These are phyloP conservation scores for Emergomyces orientalis DNA, from an alignment of 2,329 filamentous ascomycete genomes.

Conservation along the genomic window DNA sequence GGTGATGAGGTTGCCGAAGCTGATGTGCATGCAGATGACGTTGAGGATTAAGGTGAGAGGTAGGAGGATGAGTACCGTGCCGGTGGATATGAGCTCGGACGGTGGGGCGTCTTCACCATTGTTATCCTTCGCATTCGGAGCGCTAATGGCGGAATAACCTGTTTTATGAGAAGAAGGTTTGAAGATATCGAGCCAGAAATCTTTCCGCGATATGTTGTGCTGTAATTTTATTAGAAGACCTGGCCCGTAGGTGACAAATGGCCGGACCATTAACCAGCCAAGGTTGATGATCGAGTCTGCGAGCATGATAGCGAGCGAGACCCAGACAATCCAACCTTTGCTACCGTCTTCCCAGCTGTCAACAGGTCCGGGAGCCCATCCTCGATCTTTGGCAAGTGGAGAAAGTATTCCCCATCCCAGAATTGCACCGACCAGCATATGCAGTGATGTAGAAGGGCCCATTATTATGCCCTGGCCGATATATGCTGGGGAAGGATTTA, in stretches of 20 bases:
- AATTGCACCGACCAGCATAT: constrained; percentile 86
- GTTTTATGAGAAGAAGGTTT: constrained; percentile 10
- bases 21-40: constrained; percentile 67
- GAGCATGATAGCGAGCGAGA: constrained; percentile 92
- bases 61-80: constrained; percentile 65
- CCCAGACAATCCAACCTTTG: constrained; percentile 98
- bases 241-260: constrained; percentile 45
- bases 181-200: constrained; percentile 18
- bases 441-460: constrained; percentile 87
- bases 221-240: constrained; percentile 24
- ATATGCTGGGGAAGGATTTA: constrained; percentile 96
- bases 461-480: constrained; percentile 97
- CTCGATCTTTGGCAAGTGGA: constrained; percentile 71
- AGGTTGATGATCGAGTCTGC: constrained; percentile 85
- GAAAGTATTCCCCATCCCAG: constrained; percentile 87
- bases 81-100: constrained; percentile 67
- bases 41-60: constrained; percentile 69
- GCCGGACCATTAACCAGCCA: constrained; percentile 62
- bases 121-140: constrained; percentile 21
- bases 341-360: constrained; percentile 84
- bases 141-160: constrained; percentile 3
- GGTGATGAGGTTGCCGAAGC: constrained; percentile 76
- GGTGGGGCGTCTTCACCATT: constrained; percentile 69
- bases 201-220: constrained; percentile 24
- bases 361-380: constrained; percentile 83